Evolutionary conservation across 2,329 filamentous ascomycete genomes (phyloP).

Genomic region (Salinomyces thailandicus): DNA sequence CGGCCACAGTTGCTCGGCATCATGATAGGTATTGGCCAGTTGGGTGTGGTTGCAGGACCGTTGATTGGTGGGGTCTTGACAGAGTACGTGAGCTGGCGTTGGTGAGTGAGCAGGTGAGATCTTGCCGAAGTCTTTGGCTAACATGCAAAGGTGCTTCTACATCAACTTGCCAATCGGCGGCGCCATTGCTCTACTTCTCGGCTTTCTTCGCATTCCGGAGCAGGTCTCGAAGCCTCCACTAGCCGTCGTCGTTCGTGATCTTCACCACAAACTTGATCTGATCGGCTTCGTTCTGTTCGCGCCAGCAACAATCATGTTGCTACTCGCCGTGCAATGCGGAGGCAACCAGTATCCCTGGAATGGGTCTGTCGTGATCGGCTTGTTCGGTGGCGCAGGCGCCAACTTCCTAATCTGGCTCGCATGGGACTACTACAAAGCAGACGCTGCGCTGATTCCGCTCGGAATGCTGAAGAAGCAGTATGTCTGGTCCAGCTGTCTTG

Average conservation of each 20-base stretch:
- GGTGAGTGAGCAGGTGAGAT: constrained; percentile 4
- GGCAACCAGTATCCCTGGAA: constrained; percentile 32
- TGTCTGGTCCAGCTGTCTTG: background rate
- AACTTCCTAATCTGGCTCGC: background rate
- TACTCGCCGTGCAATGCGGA: constrained; percentile 37
- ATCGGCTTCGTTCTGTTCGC: background rate
- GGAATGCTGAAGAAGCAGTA: background rate
- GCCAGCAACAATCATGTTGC: constrained; percentile 28
- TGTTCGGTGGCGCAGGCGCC: background rate
- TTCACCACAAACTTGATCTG: background rate
- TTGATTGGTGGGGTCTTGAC: constrained; percentile 35
- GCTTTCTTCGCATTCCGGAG: constrained; percentile 21
- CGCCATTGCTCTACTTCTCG: constrained; percentile 24
- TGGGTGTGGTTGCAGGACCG: constrained; percentile 32
- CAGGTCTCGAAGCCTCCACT: constrained; percentile 37
- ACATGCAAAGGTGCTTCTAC: constrained; percentile 22
- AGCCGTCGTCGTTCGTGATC: background rate
- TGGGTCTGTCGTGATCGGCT: constrained; percentile 13
- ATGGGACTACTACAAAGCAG: background rate
- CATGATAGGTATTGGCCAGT: constrained; percentile 29
- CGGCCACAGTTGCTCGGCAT: constrained; percentile 32
- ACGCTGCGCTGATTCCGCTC: background rate
- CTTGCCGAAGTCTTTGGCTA: constrained; percentile 1
- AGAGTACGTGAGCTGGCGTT: constrained; percentile 28
- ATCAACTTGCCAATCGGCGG: constrained; percentile 37